phyloP scores from a whole-genome alignment of 169 alveolate genomes.

The Babesia gibsoni region DNA sequence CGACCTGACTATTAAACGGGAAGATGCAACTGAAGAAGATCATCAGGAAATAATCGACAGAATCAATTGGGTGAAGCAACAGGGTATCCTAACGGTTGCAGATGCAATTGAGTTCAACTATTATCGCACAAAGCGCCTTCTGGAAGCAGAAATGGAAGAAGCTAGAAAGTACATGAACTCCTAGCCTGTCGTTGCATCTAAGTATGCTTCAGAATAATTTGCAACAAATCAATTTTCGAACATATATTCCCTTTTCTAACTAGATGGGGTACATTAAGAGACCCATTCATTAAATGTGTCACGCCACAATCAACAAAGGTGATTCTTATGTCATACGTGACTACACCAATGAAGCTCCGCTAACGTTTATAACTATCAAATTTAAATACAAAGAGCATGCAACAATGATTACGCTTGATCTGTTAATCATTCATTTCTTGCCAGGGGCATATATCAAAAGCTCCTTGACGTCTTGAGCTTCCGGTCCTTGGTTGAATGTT shows the following conservation, averaged over 20 bases:
- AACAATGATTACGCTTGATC: no score
- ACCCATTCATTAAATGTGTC: no score
- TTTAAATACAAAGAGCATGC: no score
- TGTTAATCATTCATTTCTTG: not conserved
- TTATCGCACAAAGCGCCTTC: not conserved
- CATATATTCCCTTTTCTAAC: no score
- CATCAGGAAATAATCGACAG: not conserved
- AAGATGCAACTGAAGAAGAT: slow-evolving; percentile 6
- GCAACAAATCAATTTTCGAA: no score
- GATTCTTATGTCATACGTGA: no score
- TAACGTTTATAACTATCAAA: no score
- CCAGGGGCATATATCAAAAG: not conserved
- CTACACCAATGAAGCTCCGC: no score
- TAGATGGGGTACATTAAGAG: no score
- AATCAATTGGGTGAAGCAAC: not conserved
- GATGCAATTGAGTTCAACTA: not conserved
- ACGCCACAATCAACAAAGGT: no score
- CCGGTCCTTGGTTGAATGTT: not conserved
- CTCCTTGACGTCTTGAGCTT: not conserved
- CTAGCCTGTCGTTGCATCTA: no score
- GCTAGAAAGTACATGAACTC: slow-evolving; percentile 8
- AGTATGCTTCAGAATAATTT: no score
- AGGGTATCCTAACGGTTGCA: not conserved
- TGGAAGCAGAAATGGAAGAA: slow-evolving; percentile 20
- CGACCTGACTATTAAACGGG: slow-evolving; percentile 26